Percentiles rank a stretch among this genome's conserved stretches.
Evolutionary conservation across 2,329 filamentous ascomycete species (phyloP).

Genomic region (Sclerotinia sclerotiorum): DNA sequence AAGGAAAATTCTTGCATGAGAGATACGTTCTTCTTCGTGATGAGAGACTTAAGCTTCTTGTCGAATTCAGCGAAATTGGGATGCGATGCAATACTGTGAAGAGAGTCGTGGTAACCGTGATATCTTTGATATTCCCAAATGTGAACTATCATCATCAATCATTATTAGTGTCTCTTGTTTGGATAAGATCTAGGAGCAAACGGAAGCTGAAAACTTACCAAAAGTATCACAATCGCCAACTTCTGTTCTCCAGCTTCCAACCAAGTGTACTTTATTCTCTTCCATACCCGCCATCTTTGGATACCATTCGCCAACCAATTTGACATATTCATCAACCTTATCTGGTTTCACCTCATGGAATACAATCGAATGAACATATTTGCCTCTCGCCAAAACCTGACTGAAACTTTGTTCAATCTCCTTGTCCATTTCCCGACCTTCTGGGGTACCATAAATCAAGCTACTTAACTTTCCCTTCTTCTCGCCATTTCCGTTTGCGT

Average conservation of each 20-base stretch:
- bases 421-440: conserved; percentile 88
- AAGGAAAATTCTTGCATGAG: conserved; percentile 99
- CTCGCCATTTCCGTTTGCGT: conserved; percentile 61
- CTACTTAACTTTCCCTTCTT: conserved; percentile 75
- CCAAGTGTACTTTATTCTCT: conserved; percentile 92
- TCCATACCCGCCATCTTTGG: conserved; percentile 80
- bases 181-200: neutral
- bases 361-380: conserved; percentile 97
- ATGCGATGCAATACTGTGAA: conserved; percentile 79
- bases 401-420: conserved; percentile 97
- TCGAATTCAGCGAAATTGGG: conserved; percentile 85
- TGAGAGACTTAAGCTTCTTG: conserved; percentile 77
- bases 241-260: conserved; percentile 97
- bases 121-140: conserved; percentile 99
- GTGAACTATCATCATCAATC: conserved; percentile 66
- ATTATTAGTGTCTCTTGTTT: neutral
- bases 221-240: conserved; percentile 97
- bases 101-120: conserved; percentile 88
- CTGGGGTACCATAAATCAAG: conserved; percentile 95
- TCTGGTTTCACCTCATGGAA: conserved; percentile 95
- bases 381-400: conserved; percentile 89
- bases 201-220: conserved; percentile 56
- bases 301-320: conserved; percentile 89
- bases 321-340: conserved; percentile 90
- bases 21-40: conserved; percentile 80